These are phyloP conservation scores for Polyplosphaeria fusca DNA, from an alignment of 495 filamentous ascomycete genomes.

Conservation along the genomic window DNA sequence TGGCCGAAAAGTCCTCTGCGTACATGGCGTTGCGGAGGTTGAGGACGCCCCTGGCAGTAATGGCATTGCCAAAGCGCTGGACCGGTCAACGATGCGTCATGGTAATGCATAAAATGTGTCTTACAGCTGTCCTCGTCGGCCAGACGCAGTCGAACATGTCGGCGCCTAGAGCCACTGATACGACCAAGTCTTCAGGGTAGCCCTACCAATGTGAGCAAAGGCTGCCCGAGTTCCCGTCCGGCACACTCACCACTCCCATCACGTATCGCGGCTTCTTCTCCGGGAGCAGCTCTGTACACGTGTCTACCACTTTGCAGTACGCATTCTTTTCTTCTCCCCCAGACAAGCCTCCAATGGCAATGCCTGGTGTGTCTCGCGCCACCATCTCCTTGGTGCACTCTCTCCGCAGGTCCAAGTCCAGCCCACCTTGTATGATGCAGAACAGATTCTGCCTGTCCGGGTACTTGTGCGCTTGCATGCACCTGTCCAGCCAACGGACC, in stretches of 20 bases:
- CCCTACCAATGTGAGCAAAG: slow-evolving; percentile 49
- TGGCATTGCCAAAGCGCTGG: slow-evolving; percentile 85
- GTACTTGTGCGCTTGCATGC: slow-evolving; percentile 85
- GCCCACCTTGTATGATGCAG: slow-evolving; percentile 94
- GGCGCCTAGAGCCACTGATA: slow-evolving; percentile 86
- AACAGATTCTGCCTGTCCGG: slow-evolving; percentile 90
- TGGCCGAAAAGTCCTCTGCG: slow-evolving; percentile 73
- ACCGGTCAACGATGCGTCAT: slow-evolving; percentile 1
- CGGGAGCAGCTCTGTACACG: slow-evolving; percentile 80
- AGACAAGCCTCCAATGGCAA: slow-evolving; percentile 91
- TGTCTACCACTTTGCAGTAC: slow-evolving; percentile 65
- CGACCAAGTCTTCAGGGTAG: slow-evolving; percentile 91
- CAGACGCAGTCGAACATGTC: slow-evolving; percentile 99
- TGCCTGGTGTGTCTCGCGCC: slow-evolving; percentile 84
- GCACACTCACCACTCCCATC: slow-evolving; percentile 76
- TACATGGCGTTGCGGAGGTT: slow-evolving; percentile 78
- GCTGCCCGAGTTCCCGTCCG: not conserved
- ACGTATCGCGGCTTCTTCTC: slow-evolving; percentile 93
- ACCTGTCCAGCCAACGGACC: slow-evolving; percentile 97
- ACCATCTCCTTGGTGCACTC: slow-evolving; percentile 90
- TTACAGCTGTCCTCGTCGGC: slow-evolving; percentile 87
- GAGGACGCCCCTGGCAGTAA: slow-evolving; percentile 74
- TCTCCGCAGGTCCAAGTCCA: slow-evolving; percentile 83
- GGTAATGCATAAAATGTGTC: slow-evolving; percentile 12
- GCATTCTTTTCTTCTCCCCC: slow-evolving; percentile 74